Evolutionary conservation across 192 early-diverging fungal genomes (phyloP).

Genomic region (Umbelopsis sp.): DNA sequence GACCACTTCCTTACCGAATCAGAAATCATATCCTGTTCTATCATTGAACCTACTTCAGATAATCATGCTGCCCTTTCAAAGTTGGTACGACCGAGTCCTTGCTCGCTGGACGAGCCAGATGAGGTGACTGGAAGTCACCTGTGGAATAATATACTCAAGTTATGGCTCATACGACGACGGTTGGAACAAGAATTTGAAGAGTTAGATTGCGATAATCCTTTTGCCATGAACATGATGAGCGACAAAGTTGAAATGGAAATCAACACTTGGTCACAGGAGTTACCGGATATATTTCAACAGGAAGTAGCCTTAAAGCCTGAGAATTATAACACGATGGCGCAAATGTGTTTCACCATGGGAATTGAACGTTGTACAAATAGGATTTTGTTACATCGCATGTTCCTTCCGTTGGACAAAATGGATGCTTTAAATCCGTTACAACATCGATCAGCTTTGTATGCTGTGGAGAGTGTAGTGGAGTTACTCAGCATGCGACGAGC

Average conservation of each 20-base stretch:
- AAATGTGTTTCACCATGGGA: constrained; percentile 21
- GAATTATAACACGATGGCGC: constrained; percentile 18
- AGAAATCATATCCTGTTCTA: constrained; percentile 23
- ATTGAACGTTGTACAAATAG: constrained; percentile 33
- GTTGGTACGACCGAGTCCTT: constrained; percentile 22
- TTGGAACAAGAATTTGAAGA: constrained; percentile 21
- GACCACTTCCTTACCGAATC: constrained; percentile 31
- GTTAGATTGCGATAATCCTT: background rate
- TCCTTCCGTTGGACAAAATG: constrained; percentile 7
- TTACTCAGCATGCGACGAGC: constrained; percentile 24
- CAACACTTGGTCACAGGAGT: constrained; percentile 3
- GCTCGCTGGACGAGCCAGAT: constrained; percentile 29
- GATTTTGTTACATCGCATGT: constrained; percentile 19
- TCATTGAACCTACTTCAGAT: constrained; percentile 28
- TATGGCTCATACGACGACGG: constrained; percentile 29
- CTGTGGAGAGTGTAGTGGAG: constrained; percentile 26
- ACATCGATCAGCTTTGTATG: constrained; percentile 14
- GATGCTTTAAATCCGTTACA: constrained; percentile 16
- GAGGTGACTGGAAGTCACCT: constrained; percentile 24
- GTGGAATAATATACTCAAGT: constrained; percentile 28
- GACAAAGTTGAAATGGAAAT: constrained; percentile 11
- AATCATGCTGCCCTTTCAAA: constrained; percentile 19
- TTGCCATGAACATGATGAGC: constrained; percentile 7
- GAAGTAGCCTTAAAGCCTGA: constrained; percentile 14
- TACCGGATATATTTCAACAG: constrained; percentile 19